A percentile compares a stretch with the other conserved stretches of the same genome.
Evolutionary conservation across 2,329 filamentous ascomycete species (phyloP).

Genomic region (Dactylellina leptospora): DNA sequence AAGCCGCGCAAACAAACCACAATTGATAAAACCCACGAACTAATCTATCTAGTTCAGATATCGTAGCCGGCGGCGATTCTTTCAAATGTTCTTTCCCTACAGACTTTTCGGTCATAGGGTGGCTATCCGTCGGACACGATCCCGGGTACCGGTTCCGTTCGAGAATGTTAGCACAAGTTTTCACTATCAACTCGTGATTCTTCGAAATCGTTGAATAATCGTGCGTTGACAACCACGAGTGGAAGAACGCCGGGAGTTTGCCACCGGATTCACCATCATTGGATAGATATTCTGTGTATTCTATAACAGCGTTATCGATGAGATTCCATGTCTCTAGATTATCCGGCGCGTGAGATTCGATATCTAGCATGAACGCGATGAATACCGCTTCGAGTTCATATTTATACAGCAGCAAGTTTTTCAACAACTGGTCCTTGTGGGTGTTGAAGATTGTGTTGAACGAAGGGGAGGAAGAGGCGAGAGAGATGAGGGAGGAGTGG

Average conservation of each 20-base stretch:
- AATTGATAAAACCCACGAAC: background rate
- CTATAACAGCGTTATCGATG: background rate
- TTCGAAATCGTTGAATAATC: background rate
- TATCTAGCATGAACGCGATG: background rate
- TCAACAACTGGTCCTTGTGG: background rate
- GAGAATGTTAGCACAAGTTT: background rate
- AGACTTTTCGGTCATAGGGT: background rate
- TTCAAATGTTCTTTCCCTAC: background rate
- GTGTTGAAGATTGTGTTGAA: background rate
- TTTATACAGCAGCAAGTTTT: background rate
- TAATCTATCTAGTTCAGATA: background rate
- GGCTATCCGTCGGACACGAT: background rate
- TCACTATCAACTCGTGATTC: background rate
- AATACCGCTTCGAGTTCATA: constrained; percentile 3
- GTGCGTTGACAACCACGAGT: background rate
- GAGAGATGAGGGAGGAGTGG: background rate
- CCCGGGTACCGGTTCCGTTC: background rate
- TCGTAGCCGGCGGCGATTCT: background rate
- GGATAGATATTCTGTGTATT: background rate
- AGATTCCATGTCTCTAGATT: background rate
- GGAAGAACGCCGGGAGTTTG: background rate
- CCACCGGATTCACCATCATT: background rate
- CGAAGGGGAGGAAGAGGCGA: background rate
- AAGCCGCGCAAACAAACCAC: background rate
- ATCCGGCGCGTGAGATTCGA: background rate